A percentile compares a stretch with the other conserved stretches of the same genome.
Evolutionary conservation across 2,329 filamentous ascomycete genomes (phyloP).

Genomic region (Mycosphaerelloides madeirae): DNA sequence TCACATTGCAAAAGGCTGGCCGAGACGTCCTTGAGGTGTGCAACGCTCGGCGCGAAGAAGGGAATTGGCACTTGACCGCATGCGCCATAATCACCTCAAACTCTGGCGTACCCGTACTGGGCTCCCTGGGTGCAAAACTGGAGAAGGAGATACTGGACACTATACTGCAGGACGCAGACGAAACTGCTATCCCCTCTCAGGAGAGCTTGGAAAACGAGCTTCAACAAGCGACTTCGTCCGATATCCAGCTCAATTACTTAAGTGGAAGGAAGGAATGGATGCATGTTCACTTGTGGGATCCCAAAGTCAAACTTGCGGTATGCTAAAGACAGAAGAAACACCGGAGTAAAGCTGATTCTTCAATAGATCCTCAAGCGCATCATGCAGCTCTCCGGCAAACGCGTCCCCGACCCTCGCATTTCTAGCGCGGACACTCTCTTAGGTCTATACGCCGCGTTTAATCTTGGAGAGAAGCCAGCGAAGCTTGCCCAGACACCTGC

Average conservation of each 20-base stretch:
- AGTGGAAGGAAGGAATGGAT: neutral
- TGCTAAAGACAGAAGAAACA: slow-evolving; percentile 32
- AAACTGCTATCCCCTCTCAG: too few relatives aligned
- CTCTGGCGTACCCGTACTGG: too few relatives aligned
- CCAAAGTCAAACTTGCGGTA: slow-evolving; percentile 68
- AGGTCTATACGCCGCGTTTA: slow-evolving; percentile 36
- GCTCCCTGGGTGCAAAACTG: too few relatives aligned
- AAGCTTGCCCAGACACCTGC: slow-evolving; percentile 61
- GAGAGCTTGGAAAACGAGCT: too few relatives aligned
- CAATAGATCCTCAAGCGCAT: slow-evolving; percentile 74
- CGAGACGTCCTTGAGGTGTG: slow-evolving; percentile 33
- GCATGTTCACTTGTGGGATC: slow-evolving; percentile 46
- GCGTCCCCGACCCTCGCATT: slow-evolving; percentile 67
- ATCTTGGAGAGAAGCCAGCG: slow-evolving; percentile 38
- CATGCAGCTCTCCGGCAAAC: slow-evolving; percentile 73
- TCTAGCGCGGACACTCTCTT: slow-evolving; percentile 33
- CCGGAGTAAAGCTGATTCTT: neutral
- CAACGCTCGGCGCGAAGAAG: slow-evolving; percentile 45
- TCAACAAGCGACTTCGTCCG: too few relatives aligned
- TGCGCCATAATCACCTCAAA: too few relatives aligned
- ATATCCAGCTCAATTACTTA: too few relatives aligned
- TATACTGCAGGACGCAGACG: too few relatives aligned
- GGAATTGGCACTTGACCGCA: too few relatives aligned
- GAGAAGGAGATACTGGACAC: too few relatives aligned
- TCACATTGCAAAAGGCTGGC: slow-evolving; percentile 44